phyloP scores from a whole-genome alignment of 441 rosid species.

The Iberis amara region DNA sequence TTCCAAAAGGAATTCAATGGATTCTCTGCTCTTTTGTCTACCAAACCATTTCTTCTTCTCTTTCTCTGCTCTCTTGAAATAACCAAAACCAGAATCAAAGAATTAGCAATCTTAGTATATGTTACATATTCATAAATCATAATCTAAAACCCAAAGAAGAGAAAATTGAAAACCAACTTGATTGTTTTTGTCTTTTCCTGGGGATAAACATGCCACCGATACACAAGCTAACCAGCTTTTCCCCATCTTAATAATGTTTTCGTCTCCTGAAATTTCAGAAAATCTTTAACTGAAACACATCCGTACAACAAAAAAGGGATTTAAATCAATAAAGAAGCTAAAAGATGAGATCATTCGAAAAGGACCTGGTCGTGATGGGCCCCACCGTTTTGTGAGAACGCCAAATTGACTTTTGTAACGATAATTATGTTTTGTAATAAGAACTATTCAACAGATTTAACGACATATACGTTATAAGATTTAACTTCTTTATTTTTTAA shows the following conservation, averaged over 20 bases:
- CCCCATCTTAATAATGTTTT: constrained; percentile 25
- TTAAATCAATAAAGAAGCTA: neutral
- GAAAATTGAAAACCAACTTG: constrained; percentile 19
- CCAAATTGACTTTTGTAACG: constrained; percentile 28
- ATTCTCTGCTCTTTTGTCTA: constrained; percentile 26
- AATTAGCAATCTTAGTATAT: constrained; percentile 13
- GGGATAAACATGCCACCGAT: constrained; percentile 25
- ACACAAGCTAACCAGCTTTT: constrained; percentile 27
- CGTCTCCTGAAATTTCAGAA: constrained; percentile 21
- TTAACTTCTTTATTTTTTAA: constrained; percentile 6
- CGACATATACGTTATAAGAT: constrained; percentile 17
- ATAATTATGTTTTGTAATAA: constrained; percentile 12
- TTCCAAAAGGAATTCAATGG: constrained; percentile 20
- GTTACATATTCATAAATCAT: neutral
- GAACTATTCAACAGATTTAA: constrained; percentile 32
- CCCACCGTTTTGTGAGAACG: constrained; percentile 33
- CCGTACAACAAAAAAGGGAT: constrained; percentile 1
- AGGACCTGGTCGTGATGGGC: constrained; percentile 30
- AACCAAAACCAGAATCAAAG: constrained; percentile 11
- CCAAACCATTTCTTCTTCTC: constrained; percentile 28
- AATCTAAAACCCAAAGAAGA: neutral
- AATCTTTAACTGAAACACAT: constrained; percentile 16
- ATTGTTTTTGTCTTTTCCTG: constrained; percentile 26
- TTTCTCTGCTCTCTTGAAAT: constrained; percentile 27
- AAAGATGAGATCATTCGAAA: constrained; percentile 11